Evolutionary conservation across 2,329 filamentous ascomycete genomes (phyloP).

Genomic region (Fusarium anguioides): DNA sequence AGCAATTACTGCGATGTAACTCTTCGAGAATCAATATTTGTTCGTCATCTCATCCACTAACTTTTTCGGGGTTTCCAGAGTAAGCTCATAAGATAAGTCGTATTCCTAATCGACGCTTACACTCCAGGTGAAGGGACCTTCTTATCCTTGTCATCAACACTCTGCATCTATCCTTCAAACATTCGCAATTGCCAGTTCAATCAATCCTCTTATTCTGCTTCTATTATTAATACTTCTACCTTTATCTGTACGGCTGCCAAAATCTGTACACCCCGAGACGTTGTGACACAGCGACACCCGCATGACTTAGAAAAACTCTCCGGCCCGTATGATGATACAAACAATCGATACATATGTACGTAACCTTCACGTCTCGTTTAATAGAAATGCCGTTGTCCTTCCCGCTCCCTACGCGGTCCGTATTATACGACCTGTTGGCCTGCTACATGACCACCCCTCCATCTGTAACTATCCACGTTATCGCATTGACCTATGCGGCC

Average conservation of each 20-base stretch:
- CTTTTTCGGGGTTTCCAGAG: too few species aligned
- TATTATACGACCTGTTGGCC: slow-evolving; percentile 12
- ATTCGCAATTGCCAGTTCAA: neutral
- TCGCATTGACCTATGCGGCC: neutral
- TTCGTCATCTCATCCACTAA: too few species aligned
- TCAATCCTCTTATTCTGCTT: neutral
- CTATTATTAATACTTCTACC: neutral
- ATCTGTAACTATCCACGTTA: slow-evolving; percentile 6
- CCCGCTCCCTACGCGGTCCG: slow-evolving; percentile 15
- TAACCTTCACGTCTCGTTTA: slow-evolving; percentile 13
- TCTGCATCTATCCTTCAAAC: neutral
- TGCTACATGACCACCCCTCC: neutral
- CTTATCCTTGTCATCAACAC: neutral
- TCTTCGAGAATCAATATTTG: too few species aligned
- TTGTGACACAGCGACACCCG: slow-evolving; percentile 20
- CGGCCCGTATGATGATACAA: slow-evolving; percentile 8
- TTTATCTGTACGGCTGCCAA: slow-evolving; percentile 3
- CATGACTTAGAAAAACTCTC: slow-evolving; percentile 18
- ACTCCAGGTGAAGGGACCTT: neutral
- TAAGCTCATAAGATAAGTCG: neutral
- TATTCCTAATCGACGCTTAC: neutral
- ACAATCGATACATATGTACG: neutral
- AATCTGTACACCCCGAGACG: slow-evolving; percentile 27
- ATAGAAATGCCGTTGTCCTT: slow-evolving; percentile 29
- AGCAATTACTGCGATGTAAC: too few species aligned